A percentile compares a stretch with the other conserved stretches of the same genome.
phyloP scores from a whole-genome alignment of 2,329 filamentous ascomycete genomes.

The Fusarium solani-melongenae region DNA sequence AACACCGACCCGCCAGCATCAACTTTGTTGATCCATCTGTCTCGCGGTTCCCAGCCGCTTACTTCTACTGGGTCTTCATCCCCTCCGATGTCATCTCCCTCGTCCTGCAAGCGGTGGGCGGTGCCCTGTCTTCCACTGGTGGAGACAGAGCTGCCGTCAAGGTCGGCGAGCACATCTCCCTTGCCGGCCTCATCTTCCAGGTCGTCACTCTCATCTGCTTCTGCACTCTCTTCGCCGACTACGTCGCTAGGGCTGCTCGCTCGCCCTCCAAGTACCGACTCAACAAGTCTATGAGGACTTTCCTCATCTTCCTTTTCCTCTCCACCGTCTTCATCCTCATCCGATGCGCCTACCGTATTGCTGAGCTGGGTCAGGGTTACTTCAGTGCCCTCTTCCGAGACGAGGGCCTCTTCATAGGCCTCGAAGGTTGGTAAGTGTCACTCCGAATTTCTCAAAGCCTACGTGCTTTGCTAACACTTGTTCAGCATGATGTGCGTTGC shows the following conservation, averaged over 20 bases:
- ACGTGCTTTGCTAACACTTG: constrained; percentile 9
- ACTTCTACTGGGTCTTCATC: constrained; percentile 44
- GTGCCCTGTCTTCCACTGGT: constrained; percentile 55
- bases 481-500: constrained; percentile 38
- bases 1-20: constrained; percentile 26
- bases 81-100: constrained; percentile 63
- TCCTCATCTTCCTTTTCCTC: constrained; percentile 60
- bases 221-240: constrained; percentile 54
- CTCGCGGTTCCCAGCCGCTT: constrained; percentile 35
- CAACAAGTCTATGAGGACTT: constrained; percentile 55
- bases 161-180: constrained; percentile 59
- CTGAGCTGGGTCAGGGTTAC: constrained; percentile 68
- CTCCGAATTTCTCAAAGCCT: background rate
- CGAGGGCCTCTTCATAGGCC: constrained; percentile 39
- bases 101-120: constrained; percentile 62
- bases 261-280: constrained; percentile 45
- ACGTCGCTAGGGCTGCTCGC: constrained; percentile 48
- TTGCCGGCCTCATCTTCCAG: constrained; percentile 64
- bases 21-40: constrained; percentile 36
- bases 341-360: constrained; percentile 68
- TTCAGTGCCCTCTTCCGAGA: constrained; percentile 41
- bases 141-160: constrained; percentile 44
- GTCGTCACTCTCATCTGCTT: constrained; percentile 61
- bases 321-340: constrained; percentile 67
- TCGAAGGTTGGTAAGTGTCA: constrained; percentile 37